Evolutionary conservation across 139 green algal species (phyloP), one percentile per base, ranked within the genome.

Genomic region (Coccomyxa sp.): DNA sequence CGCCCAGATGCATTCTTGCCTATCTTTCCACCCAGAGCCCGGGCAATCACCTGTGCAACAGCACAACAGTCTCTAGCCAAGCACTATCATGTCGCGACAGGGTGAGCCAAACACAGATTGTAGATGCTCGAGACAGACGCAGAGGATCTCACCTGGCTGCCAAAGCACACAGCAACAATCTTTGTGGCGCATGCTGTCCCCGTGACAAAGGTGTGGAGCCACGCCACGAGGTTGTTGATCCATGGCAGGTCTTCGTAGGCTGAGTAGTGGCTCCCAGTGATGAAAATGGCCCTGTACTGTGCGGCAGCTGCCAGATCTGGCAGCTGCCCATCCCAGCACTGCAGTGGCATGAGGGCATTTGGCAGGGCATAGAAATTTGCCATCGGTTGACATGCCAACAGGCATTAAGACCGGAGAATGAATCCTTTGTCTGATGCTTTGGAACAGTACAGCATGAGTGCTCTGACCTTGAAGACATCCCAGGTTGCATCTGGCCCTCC

Each of bases 81-180:
- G 79, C 31, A 58, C 14, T 40, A 2, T 68, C 27, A 27, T 37
- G 31, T n/a, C n/a, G n/a, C n/a, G n/a, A n/a, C n/a, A n/a, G n/a
- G n/a, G n/a, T n/a, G n/a, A n/a, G n/a, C n/a, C n/a, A n/a, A n/a
- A n/a, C n/a, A n/a, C n/a, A n/a, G n/a, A n/a, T n/a, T n/a, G n/a
- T n/a, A n/a, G n/a, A 77, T 74, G 71, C 70, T 69, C 9, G 12
- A 38, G 9, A 68, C 39, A 12, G 9, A 78, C 39, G 54, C 73
- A 68, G 7, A 0, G 2, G 41, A 9, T 35, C 79, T 33, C 27
- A 91, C 55, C 75, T 91, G 87, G 73, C 84, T 81, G 35, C 87
- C 87, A 73, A 89, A 91, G 79, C 87, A 91, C 74, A 81, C 82
- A 39, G 82, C 87, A 69, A 87, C 58, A 2, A 91, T 70, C 31